These are phyloP conservation scores for Fusarium sp. DNA, from an alignment of 2,329 filamentous ascomycete genomes.

Conservation along the genomic window DNA sequence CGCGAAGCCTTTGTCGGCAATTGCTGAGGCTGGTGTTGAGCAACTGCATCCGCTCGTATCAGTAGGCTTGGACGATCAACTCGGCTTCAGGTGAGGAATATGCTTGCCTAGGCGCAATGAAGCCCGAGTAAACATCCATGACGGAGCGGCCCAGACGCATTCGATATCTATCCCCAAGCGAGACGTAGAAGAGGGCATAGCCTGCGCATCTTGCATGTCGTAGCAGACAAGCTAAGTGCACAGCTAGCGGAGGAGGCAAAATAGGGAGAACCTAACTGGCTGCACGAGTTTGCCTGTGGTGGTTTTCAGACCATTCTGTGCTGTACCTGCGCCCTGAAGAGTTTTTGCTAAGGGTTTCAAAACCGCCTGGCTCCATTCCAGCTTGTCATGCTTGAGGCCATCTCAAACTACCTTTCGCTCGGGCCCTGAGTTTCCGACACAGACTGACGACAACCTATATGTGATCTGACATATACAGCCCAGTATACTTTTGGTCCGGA, in stretches of 20 bases:
- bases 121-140: not conserved
- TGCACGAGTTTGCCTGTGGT: conserved; percentile 5
- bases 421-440: conserved; percentile 9
- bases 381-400: not conserved
- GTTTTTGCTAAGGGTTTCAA: conserved; percentile 4
- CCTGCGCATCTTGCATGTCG: conserved; percentile 32
- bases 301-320: conserved; percentile 8
- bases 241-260: conserved; percentile 26
- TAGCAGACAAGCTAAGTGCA: conserved; percentile 34
- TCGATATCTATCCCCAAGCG: conserved; percentile 37
- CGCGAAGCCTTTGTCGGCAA: conserved; percentile 13
- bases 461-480: not conserved
- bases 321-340: conserved; percentile 15
- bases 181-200: conserved; percentile 43
- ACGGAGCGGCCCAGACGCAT: not conserved
- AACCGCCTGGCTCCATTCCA: not conserved
- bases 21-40: conserved; percentile 12
- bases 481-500: not conserved
- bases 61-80: conserved; percentile 7
- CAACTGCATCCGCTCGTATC: conserved; percentile 2
- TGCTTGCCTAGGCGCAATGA: too few relatives aligned
- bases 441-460: conserved; percentile 1
- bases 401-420: conserved; percentile 13
- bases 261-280: conserved; percentile 16
- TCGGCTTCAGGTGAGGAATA: not conserved